Base-by-base conservation (phyloP, 177 flowering plant species). In the Tripterygium wilfordii region DNA sequence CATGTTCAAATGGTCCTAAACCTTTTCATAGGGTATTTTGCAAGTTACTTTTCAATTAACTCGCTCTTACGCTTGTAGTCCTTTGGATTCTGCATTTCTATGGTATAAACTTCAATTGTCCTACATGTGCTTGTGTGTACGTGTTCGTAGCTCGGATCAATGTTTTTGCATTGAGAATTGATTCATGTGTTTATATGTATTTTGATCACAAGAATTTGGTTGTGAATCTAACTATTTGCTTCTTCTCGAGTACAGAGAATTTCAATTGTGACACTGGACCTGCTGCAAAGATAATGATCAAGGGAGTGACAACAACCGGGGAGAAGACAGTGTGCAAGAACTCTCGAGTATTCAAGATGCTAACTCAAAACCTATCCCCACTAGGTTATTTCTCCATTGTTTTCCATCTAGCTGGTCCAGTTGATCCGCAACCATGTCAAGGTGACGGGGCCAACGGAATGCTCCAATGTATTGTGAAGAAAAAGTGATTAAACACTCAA, bases 331-430 rank as follows among this genome's bases (percentile, higher is more conserved):
- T 83, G 1, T 26, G 45, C 53, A 72, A 53, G 53, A 32, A 60
- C 53, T 59, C 58, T 3, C 70, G 67, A 40, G 40, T 55, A 23
- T 80, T 80, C 39, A 45, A 51, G 45, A 77, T 78, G 81, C 72
- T 47, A 50, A 31, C 79, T 0, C 75, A 66, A 37, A 75, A 80
- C 60, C 65, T 80, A 1, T 66, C 76, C 42, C 76, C 79, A 3
- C 66, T 79, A 0, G 87, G 87, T 13, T 59, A 56, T 49, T 80
- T 80, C 60, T 64, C 79, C 15, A 49, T 75, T 31, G 54, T 68
- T 2, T 78, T 80, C 35, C 67, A 68, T 66, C 66, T 86, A 31
- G 88, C 91, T 2, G 95, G 95, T 20, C 86, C 84, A 1, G 80
- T 86, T 39, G 61, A 74, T 29, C 61, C 62, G 7, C 65, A 33